phyloP scores from a whole-genome alignment of 2,329 filamentous ascomycete genomes.

The Fusarium sp. region DNA sequence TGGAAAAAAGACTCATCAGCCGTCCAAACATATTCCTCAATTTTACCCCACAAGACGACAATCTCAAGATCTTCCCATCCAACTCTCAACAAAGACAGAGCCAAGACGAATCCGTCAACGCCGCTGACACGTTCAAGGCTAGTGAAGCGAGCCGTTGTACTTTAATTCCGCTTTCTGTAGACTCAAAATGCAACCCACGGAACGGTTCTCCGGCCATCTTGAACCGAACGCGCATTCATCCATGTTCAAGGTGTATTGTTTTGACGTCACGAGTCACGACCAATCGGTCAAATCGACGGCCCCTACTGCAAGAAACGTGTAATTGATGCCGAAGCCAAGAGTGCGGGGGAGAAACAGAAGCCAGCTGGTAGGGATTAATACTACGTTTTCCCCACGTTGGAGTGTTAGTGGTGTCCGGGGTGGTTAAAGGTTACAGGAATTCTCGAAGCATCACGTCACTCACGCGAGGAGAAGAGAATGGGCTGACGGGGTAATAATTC shows the following conservation, averaged over 20 bases:
- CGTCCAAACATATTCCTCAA: not conserved
- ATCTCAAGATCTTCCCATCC: conserved; percentile 1
- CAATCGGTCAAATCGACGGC: conserved; percentile 41
- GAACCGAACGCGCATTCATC: not conserved
- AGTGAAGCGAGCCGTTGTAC: not conserved
- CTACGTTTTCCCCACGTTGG: conserved; percentile 40
- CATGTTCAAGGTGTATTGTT: not conserved
- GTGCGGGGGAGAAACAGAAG: conserved; percentile 40
- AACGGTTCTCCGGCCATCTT: conserved; percentile 7
- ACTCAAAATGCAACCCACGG: not conserved
- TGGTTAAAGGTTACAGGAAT: not conserved
- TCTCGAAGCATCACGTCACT: conserved; percentile 36
- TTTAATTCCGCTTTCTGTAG: conserved; percentile 25
- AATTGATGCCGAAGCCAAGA: conserved; percentile 24
- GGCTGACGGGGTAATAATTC: not conserved
- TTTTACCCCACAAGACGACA: not conserved
- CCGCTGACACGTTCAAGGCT: conserved; percentile 42
- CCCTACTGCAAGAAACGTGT: conserved; percentile 17
- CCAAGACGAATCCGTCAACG: conserved; percentile 26
- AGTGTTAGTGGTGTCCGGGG: conserved; percentile 38
- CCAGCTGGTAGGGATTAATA: conserved; percentile 23
- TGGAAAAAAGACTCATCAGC: not conserved
- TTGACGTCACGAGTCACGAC: conserved; percentile 48
- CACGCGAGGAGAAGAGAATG: not conserved
- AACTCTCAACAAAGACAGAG: not conserved